These are phyloP conservation scores for Leccinum imitatum DNA, from an alignment of 768 basidiomycete genomes.

Conservation along the genomic window DNA sequence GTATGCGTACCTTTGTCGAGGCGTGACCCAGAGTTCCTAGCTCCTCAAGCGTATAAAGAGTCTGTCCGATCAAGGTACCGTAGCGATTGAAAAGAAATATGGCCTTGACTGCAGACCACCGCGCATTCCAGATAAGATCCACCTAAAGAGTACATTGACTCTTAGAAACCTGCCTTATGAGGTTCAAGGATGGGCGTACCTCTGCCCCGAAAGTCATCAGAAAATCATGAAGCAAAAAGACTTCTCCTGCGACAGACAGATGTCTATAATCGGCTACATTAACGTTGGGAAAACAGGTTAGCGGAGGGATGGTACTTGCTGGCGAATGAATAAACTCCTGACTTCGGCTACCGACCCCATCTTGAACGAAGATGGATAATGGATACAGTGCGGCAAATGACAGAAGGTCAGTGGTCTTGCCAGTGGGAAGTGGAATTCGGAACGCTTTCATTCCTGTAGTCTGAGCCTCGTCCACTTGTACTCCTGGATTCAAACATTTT, in stretches of 20 bases:
- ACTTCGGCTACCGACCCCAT: neutral
- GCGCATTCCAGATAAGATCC: constrained; percentile 8
- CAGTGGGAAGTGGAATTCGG: no score
- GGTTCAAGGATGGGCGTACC: constrained; percentile 4
- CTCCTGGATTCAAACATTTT: neutral
- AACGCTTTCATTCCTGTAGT: neutral
- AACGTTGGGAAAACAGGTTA: neutral
- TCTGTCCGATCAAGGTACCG: constrained; percentile 12
- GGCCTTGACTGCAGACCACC: constrained; percentile 12
- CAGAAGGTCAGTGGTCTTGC: neutral
- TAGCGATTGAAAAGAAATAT: constrained; percentile 23
- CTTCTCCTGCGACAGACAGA: constrained; percentile 2
- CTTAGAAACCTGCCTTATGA: neutral
- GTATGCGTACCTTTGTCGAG: constrained; percentile 9
- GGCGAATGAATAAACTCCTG: neutral
- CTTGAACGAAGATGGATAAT: neutral
- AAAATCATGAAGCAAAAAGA: constrained; percentile 6
- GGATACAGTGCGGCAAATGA: neutral
- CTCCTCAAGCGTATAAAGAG: constrained; percentile 13
- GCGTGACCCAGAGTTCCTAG: constrained; percentile 11
- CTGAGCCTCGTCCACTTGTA: neutral
- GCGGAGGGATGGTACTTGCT: neutral
- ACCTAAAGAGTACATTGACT: neutral
- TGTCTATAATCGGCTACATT: neutral
- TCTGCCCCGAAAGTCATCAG: constrained; percentile 15